A percentile compares a stretch with the other conserved stretches of the same genome.
Conservation (phyloP, 2,329 filamentous ascomycete genomes). For the Juglanconis sp. region DNA sequence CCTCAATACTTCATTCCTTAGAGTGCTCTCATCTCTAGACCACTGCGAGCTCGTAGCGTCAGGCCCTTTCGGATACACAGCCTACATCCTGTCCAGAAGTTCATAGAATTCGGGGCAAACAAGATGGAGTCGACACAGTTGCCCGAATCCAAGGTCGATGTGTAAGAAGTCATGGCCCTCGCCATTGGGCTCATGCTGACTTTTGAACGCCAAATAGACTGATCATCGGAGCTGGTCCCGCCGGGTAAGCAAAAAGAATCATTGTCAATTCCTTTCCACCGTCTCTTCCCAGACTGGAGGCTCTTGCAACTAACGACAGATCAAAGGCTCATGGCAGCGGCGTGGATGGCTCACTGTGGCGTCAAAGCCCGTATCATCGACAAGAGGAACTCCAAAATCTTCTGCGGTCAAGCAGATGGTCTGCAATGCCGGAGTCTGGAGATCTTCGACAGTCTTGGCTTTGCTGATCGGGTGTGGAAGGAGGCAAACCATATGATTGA, state of each 20-base stretch:
- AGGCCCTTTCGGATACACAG: too few species aligned
- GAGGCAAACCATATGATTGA: slow-evolving; percentile 69
- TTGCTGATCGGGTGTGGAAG: slow-evolving; percentile 61
- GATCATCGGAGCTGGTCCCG: slow-evolving; percentile 29
- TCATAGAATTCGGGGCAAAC: too few species aligned
- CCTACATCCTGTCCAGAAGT: too few species aligned
- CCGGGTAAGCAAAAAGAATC: slow-evolving; percentile 22
- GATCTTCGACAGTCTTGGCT: slow-evolving; percentile 70
- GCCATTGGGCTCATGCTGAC: background rate
- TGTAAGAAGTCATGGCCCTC: background rate
- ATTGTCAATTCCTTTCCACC: background rate
- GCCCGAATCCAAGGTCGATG: slow-evolving; percentile 1
- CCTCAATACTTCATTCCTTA: too few species aligned
- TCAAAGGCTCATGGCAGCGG: slow-evolving; percentile 38
- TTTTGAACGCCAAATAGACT: slow-evolving; percentile 10
- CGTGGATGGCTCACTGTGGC: slow-evolving; percentile 40
- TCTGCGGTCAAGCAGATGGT: slow-evolving; percentile 43
- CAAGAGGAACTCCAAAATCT: slow-evolving; percentile 37
- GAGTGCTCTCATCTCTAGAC: too few species aligned
- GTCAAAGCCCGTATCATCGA: slow-evolving; percentile 43
- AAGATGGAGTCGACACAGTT: background rate
- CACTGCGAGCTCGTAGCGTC: too few species aligned
- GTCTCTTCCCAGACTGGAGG: background rate
- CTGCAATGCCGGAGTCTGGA: slow-evolving; percentile 64
- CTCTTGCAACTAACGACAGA: background rate